phyloP scores from a whole-genome alignment of 148 eudicot genomes.

The Rhododendron ferrugineum region DNA sequence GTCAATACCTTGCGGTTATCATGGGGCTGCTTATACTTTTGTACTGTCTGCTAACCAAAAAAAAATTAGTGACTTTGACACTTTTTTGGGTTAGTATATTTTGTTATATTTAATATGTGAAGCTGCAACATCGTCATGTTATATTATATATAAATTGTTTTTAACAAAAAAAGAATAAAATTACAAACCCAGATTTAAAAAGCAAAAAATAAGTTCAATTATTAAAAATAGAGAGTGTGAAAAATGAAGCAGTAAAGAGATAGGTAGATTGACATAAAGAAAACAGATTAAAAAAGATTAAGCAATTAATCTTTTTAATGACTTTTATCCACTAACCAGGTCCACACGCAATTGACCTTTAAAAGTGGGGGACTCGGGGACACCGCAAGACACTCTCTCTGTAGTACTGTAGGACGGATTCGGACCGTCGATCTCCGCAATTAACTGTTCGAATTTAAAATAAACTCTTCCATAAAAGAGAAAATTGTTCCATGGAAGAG shows the following conservation, averaged over 20 bases:
- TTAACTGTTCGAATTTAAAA: too few relatives aligned
- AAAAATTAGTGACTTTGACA: not conserved
- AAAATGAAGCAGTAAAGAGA: not conserved
- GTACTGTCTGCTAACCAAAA: not conserved
- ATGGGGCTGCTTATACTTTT: not conserved
- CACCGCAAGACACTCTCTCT: too few relatives aligned
- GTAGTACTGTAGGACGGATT: too few relatives aligned
- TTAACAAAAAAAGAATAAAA: not conserved
- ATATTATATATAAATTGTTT: not conserved
- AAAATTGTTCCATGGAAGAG: too few relatives aligned
- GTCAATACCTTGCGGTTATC: too few relatives aligned
- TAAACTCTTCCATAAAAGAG: too few relatives aligned
- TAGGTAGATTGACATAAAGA: not conserved
- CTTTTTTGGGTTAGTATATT: not conserved
- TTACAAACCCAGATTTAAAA: not conserved
- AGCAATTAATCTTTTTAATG: not conserved
- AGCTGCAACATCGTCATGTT: not conserved
- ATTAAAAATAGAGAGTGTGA: not conserved
- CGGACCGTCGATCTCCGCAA: too few relatives aligned
- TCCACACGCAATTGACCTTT: not conserved
- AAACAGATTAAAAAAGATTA: not conserved
- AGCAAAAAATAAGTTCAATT: not conserved
- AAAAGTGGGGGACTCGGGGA: not conserved
- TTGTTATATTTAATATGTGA: not conserved
- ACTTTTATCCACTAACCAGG: not conserved